Base-by-base conservation (phyloP, 129 eudicot species). In the Flaveria ramosissima region DNA sequence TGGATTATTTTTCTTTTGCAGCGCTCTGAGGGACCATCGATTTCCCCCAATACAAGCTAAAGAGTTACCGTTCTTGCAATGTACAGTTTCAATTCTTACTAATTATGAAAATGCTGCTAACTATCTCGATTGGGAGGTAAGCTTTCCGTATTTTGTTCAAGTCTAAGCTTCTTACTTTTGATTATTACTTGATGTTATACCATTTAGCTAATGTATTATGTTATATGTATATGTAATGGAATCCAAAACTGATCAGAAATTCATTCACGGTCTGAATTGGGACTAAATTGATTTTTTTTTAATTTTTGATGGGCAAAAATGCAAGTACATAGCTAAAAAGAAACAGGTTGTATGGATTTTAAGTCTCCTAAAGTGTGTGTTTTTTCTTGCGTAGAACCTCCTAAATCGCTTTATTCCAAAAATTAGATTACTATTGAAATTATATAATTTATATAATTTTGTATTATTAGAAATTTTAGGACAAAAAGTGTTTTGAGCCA, bases 71-170 rank as follows among this genome's bases (percentile, higher is more conserved):
- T 70, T 21, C 66, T 84, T 93, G 89, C 89, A 93, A 79, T 93
- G 98, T 80, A 93, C 97, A 36, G 98, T 93, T 61, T 93, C 98
- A 23, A 84, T 93, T 78, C 92, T 93, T 62, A 84, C 96, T 70
- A 86, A 93, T 67, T 93, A 90, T 76, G 98, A 93, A 74, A 83
- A 85, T 82, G 98, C 81, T 61, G 74, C 59, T 53, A 78, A 88
- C 81, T 78, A 93, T 87, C 96, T 93, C 68, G 98, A 93, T 80
- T 93, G 98, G 98, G 98, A 93, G 98, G 98, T 93, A 72, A 23
- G 91, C 82, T 27, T 70, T 56, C 1, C 14, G n/a, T 59, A 27
- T 27, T 5, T 57, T 43, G 24, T 61, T 7, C 71, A 75, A 50
- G 2, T 21, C 42, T 23, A 57, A 42, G 53, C 55, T 21, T 43